phyloP scores from a whole-genome alignment of 805 yeast genomes.

The Candida stauntonica region DNA sequence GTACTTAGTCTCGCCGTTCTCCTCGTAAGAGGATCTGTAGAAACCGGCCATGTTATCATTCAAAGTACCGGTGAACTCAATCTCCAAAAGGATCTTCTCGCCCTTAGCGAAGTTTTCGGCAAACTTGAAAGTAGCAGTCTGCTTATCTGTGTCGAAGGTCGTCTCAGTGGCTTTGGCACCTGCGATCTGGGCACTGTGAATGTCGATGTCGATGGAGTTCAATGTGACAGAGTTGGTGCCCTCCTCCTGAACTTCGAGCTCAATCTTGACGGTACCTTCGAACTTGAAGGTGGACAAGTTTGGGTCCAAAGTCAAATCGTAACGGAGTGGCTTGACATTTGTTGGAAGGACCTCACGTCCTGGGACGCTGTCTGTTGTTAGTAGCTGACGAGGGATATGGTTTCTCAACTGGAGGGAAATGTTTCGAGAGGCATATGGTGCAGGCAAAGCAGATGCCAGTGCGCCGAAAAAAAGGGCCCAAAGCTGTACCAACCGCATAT shows the following conservation, averaged over 20 bases:
- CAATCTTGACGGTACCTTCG: slow-evolving; percentile 51
- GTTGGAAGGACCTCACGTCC: slow-evolving; percentile 50
- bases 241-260: slow-evolving; percentile 46
- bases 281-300: slow-evolving; percentile 54
- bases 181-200: slow-evolving; percentile 43
- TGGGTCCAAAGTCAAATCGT: slow-evolving; percentile 65
- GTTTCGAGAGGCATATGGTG: neutral
- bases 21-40: slow-evolving; percentile 64
- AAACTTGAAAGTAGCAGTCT: slow-evolving; percentile 60
- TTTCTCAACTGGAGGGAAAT: neutral
- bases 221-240: slow-evolving; percentile 43
- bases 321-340: slow-evolving; percentile 68
- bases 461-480: no score
- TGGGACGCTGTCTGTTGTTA: slow-evolving; percentile 22
- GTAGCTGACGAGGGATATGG: slow-evolving; percentile 3
- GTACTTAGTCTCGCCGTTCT: slow-evolving; percentile 57
- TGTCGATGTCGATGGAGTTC: slow-evolving; percentile 62
- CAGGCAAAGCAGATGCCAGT: no score
- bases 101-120: slow-evolving; percentile 37
- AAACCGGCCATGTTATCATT: slow-evolving; percentile 82
- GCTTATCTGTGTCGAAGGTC: slow-evolving; percentile 47
- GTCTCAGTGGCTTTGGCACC: slow-evolving; percentile 33
- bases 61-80: slow-evolving; percentile 57
- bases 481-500: no score
- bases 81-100: slow-evolving; percentile 39